Conservation (phyloP, 2,329 filamentous ascomycete genomes). For the Fonsecaea erecta region DNA sequence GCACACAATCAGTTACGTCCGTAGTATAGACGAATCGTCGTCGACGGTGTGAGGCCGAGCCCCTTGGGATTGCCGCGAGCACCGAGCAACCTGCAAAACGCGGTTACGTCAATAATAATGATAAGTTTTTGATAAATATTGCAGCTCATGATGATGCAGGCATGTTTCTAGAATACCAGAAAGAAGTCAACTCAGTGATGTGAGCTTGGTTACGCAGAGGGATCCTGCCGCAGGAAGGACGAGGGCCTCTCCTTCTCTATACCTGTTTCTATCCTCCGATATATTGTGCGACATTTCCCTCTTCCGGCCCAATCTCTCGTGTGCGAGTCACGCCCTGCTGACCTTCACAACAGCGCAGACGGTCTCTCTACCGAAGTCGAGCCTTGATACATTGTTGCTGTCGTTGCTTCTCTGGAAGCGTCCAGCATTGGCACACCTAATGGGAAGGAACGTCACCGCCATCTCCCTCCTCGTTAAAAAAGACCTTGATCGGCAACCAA, state of each 20-base stretch:
- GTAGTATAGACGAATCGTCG: background rate
- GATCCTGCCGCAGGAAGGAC: background rate
- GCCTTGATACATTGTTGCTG: background rate
- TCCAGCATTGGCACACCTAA: slow-evolving; percentile 5
- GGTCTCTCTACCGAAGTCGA: background rate
- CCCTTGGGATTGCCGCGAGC: background rate
- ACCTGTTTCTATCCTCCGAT: background rate
- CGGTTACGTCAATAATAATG: background rate
- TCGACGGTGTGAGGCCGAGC: background rate
- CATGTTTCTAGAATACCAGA: background rate
- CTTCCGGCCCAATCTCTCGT: background rate
- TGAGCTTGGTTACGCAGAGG: background rate
- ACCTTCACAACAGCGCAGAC: background rate
- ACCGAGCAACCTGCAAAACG: background rate
- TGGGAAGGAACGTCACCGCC: slow-evolving; percentile 31
- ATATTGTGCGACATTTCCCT: background rate
- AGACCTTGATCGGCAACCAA: slow-evolving; percentile 69
- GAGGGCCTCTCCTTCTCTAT: background rate
- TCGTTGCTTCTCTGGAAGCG: background rate
- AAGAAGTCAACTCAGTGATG: background rate
- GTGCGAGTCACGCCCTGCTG: background rate
- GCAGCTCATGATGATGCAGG: background rate
- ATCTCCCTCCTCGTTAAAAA: slow-evolving; percentile 57
- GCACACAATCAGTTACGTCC: background rate
- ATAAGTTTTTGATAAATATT: background rate